Conservation (phyloP, 768 basidiomycete genomes). For the Rhizopogon sp. region DNA sequence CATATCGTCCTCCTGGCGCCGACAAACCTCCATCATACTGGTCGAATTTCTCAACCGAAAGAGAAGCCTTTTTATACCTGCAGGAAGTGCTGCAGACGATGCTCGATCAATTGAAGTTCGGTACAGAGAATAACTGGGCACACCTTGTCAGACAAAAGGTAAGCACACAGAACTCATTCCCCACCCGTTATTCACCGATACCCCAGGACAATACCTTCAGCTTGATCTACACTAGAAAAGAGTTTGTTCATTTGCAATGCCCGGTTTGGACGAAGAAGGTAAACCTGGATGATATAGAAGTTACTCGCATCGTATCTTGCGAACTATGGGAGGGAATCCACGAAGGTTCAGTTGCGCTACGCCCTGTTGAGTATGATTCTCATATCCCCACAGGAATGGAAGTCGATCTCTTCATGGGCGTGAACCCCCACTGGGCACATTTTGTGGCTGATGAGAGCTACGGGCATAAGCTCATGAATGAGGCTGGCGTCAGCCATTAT, state of each 20-base stretch:
- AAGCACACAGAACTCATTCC: background rate
- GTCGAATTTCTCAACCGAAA: slow-evolving; percentile 11
- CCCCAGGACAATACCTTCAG: slow-evolving; percentile 14
- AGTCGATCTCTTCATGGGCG: slow-evolving; percentile 24
- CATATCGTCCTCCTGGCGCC: slow-evolving; percentile 17
- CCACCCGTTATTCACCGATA: background rate
- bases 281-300: slow-evolving; percentile 25
- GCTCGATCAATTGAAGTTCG: slow-evolving; percentile 25
- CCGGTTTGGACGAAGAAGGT: slow-evolving; percentile 31
- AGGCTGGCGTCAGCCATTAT: slow-evolving; percentile 20
- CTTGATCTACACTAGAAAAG: slow-evolving; percentile 22
- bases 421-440: slow-evolving; percentile 16
- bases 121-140: slow-evolving; percentile 29
- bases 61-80: slow-evolving; percentile 16
- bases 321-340: slow-evolving; percentile 25
- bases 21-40: background rate
- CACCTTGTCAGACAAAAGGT: slow-evolving; percentile 25
- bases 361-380: background rate
- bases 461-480: slow-evolving; percentile 27
- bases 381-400: slow-evolving; percentile 14
- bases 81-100: slow-evolving; percentile 29
- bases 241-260: slow-evolving; percentile 10
- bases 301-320: slow-evolving; percentile 19
- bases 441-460: slow-evolving; percentile 21
- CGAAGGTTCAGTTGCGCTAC: slow-evolving; percentile 11